These are phyloP conservation scores for Nemania sp. DNA, from an alignment of 2,329 filamentous ascomycete genomes.

Conservation along the genomic window DNA sequence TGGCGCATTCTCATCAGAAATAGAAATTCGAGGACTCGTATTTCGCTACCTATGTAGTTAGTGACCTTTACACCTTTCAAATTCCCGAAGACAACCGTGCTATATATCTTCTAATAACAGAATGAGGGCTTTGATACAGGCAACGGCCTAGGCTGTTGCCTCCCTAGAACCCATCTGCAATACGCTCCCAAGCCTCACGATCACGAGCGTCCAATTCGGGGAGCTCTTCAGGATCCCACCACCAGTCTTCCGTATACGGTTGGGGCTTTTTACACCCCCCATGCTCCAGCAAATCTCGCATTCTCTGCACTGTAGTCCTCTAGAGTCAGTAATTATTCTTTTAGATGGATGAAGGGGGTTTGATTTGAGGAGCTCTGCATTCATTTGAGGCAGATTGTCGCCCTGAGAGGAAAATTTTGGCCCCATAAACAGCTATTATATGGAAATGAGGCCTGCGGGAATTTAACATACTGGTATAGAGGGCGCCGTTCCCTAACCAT, in stretches of 20 bases:
- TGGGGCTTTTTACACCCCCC: neutral
- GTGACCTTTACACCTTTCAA: too few species aligned
- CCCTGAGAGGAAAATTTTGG: neutral
- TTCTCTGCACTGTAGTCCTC: conserved; percentile 9
- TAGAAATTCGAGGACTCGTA: too few species aligned
- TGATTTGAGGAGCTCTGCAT: neutral
- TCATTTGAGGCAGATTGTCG: neutral
- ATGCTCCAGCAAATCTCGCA: neutral
- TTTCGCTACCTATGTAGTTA: too few species aligned
- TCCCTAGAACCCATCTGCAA: conserved; percentile 1
- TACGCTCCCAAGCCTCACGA: conserved; percentile 2
- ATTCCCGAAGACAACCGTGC: too few species aligned
- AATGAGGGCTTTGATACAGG: too few species aligned
- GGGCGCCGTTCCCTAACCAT: conserved; percentile 12
- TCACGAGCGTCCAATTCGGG: conserved; percentile 12
- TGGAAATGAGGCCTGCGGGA: neutral
- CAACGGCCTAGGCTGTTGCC: neutral
- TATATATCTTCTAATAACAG: too few species aligned
- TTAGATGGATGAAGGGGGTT: neutral
- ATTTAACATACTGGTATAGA: conserved; percentile 10
- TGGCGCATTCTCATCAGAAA: too few species aligned
- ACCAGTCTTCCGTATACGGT: conserved; percentile 16
- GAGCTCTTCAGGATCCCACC: conserved; percentile 23
- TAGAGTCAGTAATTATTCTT: conserved; percentile 7
- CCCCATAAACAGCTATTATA: neutral